phyloP scores from a whole-genome alignment of 805 yeast species.

The Grigorovia humatica region DNA sequence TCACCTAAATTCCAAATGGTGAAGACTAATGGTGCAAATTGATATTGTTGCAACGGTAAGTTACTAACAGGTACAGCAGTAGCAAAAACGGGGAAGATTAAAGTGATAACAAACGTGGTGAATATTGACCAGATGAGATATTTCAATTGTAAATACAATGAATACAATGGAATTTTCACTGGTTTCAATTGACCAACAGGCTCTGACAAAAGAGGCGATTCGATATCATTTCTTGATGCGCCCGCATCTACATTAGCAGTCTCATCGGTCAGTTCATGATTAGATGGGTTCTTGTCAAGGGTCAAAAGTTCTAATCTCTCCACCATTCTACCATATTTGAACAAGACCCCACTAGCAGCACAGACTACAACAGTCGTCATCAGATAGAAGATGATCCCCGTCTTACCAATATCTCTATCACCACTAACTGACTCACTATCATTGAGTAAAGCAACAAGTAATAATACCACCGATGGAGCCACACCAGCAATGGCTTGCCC shows the following conservation, averaged over 20 bases:
- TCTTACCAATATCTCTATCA: slow-evolving; percentile 9
- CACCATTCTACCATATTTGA: slow-evolving; percentile 18
- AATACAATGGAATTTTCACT: slow-evolving; percentile 45
- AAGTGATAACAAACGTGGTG: slow-evolving; percentile 59
- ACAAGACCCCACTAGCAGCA: slow-evolving; percentile 15
- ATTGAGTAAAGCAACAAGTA: slow-evolving; percentile 43
- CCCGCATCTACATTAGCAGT: slow-evolving; percentile 5
- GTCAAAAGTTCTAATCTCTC: slow-evolving; percentile 3
- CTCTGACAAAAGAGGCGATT: background rate
- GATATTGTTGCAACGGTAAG: slow-evolving; percentile 23
- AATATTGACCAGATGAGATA: slow-evolving; percentile 61
- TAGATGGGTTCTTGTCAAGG: background rate
- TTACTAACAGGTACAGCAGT: slow-evolving; percentile 45
- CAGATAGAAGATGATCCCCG: slow-evolving; percentile 30
- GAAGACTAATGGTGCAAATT: slow-evolving; percentile 68
- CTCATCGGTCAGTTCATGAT: background rate
- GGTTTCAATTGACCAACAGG: slow-evolving; percentile 3
- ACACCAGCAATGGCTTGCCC: slow-evolving; percentile 96
- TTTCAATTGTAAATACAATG: slow-evolving; percentile 52
- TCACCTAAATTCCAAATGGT: slow-evolving; percentile 89
- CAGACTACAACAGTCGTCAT: slow-evolving; percentile 25
- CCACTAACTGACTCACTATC: slow-evolving; percentile 11
- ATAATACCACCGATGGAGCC: slow-evolving; percentile 53
- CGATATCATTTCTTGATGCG: background rate
- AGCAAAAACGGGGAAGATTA: slow-evolving; percentile 84